Base-by-base conservation (phyloP, 177 flowering plant genomes). In the Vitis hybrid region DNA sequence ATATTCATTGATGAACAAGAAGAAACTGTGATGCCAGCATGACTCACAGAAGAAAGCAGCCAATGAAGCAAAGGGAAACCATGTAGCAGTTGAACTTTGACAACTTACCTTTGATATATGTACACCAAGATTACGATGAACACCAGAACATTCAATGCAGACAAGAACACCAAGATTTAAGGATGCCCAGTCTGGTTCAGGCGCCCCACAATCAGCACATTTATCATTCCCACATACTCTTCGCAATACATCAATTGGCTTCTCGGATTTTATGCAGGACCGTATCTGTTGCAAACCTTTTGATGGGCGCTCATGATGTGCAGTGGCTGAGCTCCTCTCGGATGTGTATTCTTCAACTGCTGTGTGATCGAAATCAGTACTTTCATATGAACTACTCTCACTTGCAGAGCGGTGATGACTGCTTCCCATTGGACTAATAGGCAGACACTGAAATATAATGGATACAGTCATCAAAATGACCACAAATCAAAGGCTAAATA, bases 151-250 rank as follows among this genome's bases (percentile, higher is more conserved):
- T 68, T 95, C 99, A 65, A 95, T 95, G 81, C 99, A 95, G 63
- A 95, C 85, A 67, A 95, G 97, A 76, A 95, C 85, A 2, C 99
- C 99, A 61, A 95, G 97, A 82, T 95, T 95, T 67, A 95, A 77
- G 31, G 99, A 95, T 65, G 99, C 98, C 99, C 99, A 95, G 67
- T 95, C 99, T 22, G 99, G 99, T 76, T 90, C 98, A 51, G 89
- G 73, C 45, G 97, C 92, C 75, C 97, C 95, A 85, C 99, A 95
- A 83, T 95, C 99, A 61, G 98, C 99, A 78, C 99, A 95, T 80
- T 78, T 89, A 67, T 93, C 95, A 81, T 95, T 95, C 29, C 99
- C 99, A 72, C 85, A 73, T 8, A 93, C 88, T 78, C 73, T 90
- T 72, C 84, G 82, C 76, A 95, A 73, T 7, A 86, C 77, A 50